Conservation (phyloP, 2,329 filamentous ascomycete species). For the Colletotrichum destructivum region DNA sequence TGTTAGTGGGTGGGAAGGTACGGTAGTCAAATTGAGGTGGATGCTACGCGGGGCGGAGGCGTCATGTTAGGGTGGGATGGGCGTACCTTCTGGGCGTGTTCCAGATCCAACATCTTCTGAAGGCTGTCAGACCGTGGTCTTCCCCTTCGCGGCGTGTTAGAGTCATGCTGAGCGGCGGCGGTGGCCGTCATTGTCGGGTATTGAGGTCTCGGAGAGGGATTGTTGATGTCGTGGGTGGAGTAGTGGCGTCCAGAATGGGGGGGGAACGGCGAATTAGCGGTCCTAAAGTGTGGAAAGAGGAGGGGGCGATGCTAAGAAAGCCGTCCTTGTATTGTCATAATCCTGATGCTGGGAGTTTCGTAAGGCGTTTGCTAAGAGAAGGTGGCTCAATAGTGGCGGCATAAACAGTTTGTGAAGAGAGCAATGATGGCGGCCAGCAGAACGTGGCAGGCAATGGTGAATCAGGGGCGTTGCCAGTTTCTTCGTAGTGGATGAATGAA, state of each 20-base stretch:
- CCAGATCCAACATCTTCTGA: constrained; percentile 72
- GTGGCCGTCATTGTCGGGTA: constrained; percentile 30
- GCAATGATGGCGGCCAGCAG: constrained; percentile 5
- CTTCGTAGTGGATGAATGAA: too few relatives aligned
- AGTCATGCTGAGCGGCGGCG: constrained; percentile 14
- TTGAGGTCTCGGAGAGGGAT: constrained; percentile 5
- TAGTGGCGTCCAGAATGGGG: constrained; percentile 27
- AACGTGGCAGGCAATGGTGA: constrained; percentile 24
- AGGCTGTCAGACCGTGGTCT: constrained; percentile 57
- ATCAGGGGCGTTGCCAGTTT: neutral
- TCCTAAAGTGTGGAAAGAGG: constrained; percentile 19
- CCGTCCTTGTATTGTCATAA: constrained; percentile 29
- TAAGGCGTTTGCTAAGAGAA: constrained; percentile 16
- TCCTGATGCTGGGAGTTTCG: constrained; percentile 6
- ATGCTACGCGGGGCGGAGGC: constrained; percentile 23
- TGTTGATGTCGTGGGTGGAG: constrained; percentile 19
- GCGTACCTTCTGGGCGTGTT: constrained; percentile 71
- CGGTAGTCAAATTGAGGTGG: constrained; percentile 33
- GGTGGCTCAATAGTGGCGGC: neutral
- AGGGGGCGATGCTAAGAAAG: constrained; percentile 20
- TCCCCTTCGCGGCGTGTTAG: constrained; percentile 9
- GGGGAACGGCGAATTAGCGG: constrained; percentile 7
- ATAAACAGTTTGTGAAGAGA: neutral
- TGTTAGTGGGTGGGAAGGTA: constrained; percentile 37
- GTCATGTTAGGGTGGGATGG: constrained; percentile 25